Conservation (phyloP, 805 yeast genomes). For the Candida pini region DNA sequence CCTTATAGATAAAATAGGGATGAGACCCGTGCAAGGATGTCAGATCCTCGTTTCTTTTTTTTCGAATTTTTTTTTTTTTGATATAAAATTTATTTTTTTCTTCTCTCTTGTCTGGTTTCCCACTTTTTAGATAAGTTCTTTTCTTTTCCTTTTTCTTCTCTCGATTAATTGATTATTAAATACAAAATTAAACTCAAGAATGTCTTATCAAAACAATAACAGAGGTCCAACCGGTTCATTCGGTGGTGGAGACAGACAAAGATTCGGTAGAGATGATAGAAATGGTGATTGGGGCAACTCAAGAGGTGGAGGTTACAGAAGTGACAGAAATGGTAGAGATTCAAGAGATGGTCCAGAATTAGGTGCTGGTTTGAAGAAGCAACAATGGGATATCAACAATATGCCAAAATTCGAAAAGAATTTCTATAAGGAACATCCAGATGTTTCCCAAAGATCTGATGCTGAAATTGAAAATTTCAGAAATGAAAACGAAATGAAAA, state of each 20-base stretch:
- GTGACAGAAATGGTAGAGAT: constrained; percentile 25
- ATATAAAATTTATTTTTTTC: neutral
- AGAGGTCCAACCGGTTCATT: constrained; percentile 28
- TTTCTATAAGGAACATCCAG: constrained; percentile 82
- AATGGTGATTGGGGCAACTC: constrained; percentile 25
- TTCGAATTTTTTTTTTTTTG: neutral
- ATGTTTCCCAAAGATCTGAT: constrained; percentile 69
- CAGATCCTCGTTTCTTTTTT: neutral
- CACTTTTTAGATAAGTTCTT: neutral
- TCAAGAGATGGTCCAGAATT: constrained; percentile 36
- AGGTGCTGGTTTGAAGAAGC: constrained; percentile 58
- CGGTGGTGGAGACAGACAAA: constrained; percentile 34
- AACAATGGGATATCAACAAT: constrained; percentile 72
- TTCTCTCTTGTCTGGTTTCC: neutral
- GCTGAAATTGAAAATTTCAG: constrained; percentile 73
- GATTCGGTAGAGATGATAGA: constrained; percentile 32
- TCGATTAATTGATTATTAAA: neutral
- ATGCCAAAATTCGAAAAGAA: constrained; percentile 92
- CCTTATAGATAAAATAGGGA: neutral
- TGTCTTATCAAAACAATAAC: constrained; percentile 39
- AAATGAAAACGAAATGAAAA: constrained; percentile 78
- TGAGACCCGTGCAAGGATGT: neutral
- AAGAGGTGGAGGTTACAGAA: constrained; percentile 30
- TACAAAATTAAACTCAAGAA: constrained; percentile 11
- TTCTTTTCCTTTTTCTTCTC: neutral